Evolutionary conservation across 1,284 basidiomycete genomes (phyloP), one percentile per base, ranked within the genome.

Genomic region (Melampsora larici-populina): DNA sequence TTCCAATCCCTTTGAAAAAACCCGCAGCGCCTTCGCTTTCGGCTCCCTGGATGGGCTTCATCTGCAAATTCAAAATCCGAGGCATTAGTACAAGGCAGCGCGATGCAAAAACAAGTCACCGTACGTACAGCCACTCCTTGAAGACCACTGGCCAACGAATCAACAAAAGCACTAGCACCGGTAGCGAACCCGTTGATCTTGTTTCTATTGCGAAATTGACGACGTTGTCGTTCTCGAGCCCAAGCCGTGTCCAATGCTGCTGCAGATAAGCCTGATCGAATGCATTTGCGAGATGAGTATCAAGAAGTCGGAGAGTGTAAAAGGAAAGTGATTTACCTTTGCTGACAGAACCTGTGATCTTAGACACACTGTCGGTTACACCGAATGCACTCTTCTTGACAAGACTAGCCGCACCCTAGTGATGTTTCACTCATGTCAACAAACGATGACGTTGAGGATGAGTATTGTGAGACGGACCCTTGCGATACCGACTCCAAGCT

Each of bases 371-470:
- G 83, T 99, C 95, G 51, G 92, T 92, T 70, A 99, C 85, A 46
- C 97, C 97, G 82, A 98, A 99, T 15, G 98, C 92, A 0, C 96
- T 98, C 86, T 99, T 99, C 87, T 98, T 98, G 72, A 98, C 92
- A 82, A 99, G 96, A 83, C 94, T 97, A 11, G 97, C 95, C 0
- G 97, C 97, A 51, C 97, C 94, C 90, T 93, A 43, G n/a, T 40
- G 31, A 43, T 29, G 55, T 46, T 33, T 51, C 36, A 83, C 11
- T 75, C 51, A 29, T 3, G 49, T 43, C 67, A 67, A 24, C 49
- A 46, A 21, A 70, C 68, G 18, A 74, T 13, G 18, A 51, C n/a
- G 29, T 33, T 21, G 21, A 31, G 9, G 26, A 48, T 9, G 24
- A 21, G 29, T n/a, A 51, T 2, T 29, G 43, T 29, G 26, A 21